Conservation (phyloP, 768 basidiomycete species). For the Boletus rubropictus region DNA sequence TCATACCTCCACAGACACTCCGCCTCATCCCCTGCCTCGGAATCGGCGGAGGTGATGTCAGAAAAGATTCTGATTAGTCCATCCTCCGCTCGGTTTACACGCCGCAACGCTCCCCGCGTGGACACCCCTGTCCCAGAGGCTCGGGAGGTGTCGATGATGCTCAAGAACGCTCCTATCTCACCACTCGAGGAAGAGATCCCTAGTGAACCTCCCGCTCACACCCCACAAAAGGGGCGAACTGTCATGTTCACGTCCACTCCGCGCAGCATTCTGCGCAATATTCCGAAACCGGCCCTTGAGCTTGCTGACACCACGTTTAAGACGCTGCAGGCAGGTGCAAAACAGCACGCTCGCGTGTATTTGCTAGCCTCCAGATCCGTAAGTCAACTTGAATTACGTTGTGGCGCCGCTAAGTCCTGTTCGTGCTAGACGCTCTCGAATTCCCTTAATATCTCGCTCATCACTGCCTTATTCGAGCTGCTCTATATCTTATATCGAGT, state of each 20-base stretch:
- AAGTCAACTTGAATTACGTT: slow-evolving; percentile 2
- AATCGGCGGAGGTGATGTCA: slow-evolving; percentile 9
- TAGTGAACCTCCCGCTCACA: not conserved
- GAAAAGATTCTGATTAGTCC: slow-evolving; percentile 17
- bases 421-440: slow-evolving; percentile 54
- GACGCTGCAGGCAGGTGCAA: slow-evolving; percentile 16
- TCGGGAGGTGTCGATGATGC: slow-evolving; percentile 47
- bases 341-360: slow-evolving; percentile 16
- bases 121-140: slow-evolving; percentile 46
- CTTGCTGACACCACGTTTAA: slow-evolving; percentile 20
- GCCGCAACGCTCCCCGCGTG: slow-evolving; percentile 29
- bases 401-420: not conserved
- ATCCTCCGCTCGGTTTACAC: slow-evolving; percentile 16
- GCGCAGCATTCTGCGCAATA: slow-evolving; percentile 22
- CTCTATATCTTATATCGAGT: slow-evolving; percentile 46
- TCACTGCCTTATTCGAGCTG: slow-evolving; percentile 51
- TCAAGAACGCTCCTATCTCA: slow-evolving; percentile 41
- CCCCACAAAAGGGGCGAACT: slow-evolving; percentile 17
- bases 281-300: slow-evolving; percentile 19
- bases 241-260: slow-evolving; percentile 22
- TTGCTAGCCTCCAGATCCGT: slow-evolving; percentile 27
- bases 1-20: slow-evolving; percentile 10
- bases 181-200: slow-evolving; percentile 25
- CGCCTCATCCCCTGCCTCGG: slow-evolving; percentile 14
- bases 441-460: slow-evolving; percentile 53